These are phyloP conservation scores for Hypericum perforatum DNA, from an alignment of 345 rosid genomes.

Conservation along the genomic window DNA sequence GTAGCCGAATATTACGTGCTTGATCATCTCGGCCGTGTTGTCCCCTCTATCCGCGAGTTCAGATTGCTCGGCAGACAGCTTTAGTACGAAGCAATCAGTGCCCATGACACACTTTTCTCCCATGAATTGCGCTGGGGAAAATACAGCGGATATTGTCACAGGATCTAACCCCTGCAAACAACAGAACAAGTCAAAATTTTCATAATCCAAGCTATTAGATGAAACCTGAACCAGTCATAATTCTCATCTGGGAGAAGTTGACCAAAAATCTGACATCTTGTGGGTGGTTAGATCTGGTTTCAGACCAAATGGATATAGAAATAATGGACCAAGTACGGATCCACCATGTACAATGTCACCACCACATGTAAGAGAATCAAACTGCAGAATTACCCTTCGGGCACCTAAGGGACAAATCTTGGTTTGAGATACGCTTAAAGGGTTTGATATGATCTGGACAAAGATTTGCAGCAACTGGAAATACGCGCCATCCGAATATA, in stretches of 20 bases:
- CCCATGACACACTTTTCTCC: conserved; percentile 71
- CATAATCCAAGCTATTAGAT: not conserved
- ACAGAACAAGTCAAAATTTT: conserved; percentile 8
- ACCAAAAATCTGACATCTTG: conserved; percentile 30
- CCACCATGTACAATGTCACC: no score
- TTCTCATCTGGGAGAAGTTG: conserved; percentile 6
- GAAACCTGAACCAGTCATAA: not conserved
- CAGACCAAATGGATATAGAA: not conserved
- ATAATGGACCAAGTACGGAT: no score
- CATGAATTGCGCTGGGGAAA: conserved; percentile 65
- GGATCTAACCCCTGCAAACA: conserved; percentile 84
- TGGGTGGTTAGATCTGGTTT: conserved; percentile 25
- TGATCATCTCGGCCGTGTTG: conserved; percentile 84
- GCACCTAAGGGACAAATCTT: no score
- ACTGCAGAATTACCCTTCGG: no score
- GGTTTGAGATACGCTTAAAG: no score
- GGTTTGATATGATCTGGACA: no score
- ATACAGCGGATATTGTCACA: conserved; percentile 63
- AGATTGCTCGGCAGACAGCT: conserved; percentile 60
- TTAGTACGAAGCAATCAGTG: conserved; percentile 69
- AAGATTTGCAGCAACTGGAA: no score
- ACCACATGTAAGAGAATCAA: no score
- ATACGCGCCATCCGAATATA: no score
- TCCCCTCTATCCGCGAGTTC: conserved; percentile 72
- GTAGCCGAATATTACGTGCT: conserved; percentile 75